Percentiles rank a stretch among this genome's conserved stretches.
phyloP scores from a whole-genome alignment of 352 stramenopile genomes.

The Phytophthora citrophthora region DNA sequence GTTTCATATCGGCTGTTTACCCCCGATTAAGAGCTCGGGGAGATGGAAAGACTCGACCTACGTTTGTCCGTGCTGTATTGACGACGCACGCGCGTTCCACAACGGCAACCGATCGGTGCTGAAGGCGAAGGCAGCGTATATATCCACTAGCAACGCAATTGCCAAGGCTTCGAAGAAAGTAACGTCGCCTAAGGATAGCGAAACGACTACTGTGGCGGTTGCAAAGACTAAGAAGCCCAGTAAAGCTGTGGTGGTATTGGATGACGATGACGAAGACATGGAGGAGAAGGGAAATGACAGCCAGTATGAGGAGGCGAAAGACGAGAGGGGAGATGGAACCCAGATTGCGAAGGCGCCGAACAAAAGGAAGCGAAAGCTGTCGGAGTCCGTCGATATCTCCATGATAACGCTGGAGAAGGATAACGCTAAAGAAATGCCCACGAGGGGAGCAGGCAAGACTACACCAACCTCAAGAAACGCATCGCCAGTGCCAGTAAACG shows the following conservation, averaged over 20 bases:
- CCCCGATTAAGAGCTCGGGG: slow-evolving; percentile 84
- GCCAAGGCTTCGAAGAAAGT: slow-evolving; percentile 29
- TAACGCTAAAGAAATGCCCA: slow-evolving; percentile 9
- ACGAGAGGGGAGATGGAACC: slow-evolving; percentile 18
- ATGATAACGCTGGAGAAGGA: slow-evolving; percentile 21
- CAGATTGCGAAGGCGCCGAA: slow-evolving; percentile 2
- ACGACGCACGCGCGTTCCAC: slow-evolving; percentile 77
- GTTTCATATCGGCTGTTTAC: slow-evolving; percentile 89
- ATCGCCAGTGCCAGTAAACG: not conserved
- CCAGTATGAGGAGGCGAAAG: slow-evolving; percentile 7
- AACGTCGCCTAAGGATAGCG: slow-evolving; percentile 30
- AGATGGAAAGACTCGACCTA: slow-evolving; percentile 89
- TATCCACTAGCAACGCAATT: slow-evolving; percentile 41
- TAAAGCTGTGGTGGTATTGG: slow-evolving; percentile 37
- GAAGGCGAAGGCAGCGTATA: slow-evolving; percentile 53
- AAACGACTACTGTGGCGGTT: slow-evolving; percentile 19
- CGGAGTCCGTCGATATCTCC: slow-evolving; percentile 27
- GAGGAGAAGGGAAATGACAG: slow-evolving; percentile 27
- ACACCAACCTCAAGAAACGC: not conserved
- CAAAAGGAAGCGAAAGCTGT: slow-evolving; percentile 59
- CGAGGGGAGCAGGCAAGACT: not conserved
- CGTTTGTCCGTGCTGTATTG: slow-evolving; percentile 82
- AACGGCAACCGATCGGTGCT: slow-evolving; percentile 58
- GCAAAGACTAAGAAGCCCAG: slow-evolving; percentile 37
- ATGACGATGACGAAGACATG: slow-evolving; percentile 43